Evolutionary conservation across 192 early-diverging fungal genomes (phyloP).

Genomic region (Mortierella antarctica): DNA sequence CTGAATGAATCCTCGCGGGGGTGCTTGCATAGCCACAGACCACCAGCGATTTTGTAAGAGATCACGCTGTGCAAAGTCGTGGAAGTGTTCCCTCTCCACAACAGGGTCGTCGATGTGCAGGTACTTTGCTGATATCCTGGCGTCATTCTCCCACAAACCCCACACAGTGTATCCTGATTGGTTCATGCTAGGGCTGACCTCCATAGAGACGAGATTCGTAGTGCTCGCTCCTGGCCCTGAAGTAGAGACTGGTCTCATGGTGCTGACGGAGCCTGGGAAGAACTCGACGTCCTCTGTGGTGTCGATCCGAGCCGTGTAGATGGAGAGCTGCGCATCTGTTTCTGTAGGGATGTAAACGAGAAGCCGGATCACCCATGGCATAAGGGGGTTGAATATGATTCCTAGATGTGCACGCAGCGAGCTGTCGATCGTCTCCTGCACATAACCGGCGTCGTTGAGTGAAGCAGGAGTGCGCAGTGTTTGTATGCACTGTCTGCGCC

Average conservation of each 20-base stretch:
- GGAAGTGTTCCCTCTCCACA: slow-evolving; percentile 22
- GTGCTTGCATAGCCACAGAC: slow-evolving; percentile 45
- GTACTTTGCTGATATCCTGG: slow-evolving; percentile 23
- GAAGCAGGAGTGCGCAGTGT: slow-evolving; percentile 7
- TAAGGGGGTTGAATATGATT: slow-evolving; percentile 32
- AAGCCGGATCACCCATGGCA: slow-evolving; percentile 41
- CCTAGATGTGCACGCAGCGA: slow-evolving; percentile 25
- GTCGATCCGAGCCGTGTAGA: slow-evolving; percentile 30
- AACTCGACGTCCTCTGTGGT: slow-evolving; percentile 31
- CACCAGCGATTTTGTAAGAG: slow-evolving; percentile 47
- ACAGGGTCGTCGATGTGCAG: slow-evolving; percentile 41
- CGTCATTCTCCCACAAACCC: slow-evolving; percentile 38
- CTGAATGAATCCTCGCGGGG: slow-evolving; percentile 33
- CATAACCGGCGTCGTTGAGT: slow-evolving; percentile 26
- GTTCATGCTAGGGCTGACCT: slow-evolving; percentile 17
- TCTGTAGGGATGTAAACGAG: slow-evolving; percentile 43
- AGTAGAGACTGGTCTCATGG: slow-evolving; percentile 19
- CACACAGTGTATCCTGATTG: slow-evolving; percentile 37
- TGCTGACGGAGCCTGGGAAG: slow-evolving; percentile 13
- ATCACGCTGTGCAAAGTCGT: slow-evolving; percentile 14
- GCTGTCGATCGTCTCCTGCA: slow-evolving; percentile 38
- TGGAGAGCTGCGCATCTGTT: slow-evolving; percentile 28
- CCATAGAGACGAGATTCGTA: slow-evolving; percentile 12
- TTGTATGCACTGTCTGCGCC: slow-evolving; percentile 37
- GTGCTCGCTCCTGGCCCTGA: slow-evolving; percentile 19